These are phyloP conservation scores for Trametes meyenii DNA, from an alignment of 768 basidiomycete genomes.

Conservation along the genomic window DNA sequence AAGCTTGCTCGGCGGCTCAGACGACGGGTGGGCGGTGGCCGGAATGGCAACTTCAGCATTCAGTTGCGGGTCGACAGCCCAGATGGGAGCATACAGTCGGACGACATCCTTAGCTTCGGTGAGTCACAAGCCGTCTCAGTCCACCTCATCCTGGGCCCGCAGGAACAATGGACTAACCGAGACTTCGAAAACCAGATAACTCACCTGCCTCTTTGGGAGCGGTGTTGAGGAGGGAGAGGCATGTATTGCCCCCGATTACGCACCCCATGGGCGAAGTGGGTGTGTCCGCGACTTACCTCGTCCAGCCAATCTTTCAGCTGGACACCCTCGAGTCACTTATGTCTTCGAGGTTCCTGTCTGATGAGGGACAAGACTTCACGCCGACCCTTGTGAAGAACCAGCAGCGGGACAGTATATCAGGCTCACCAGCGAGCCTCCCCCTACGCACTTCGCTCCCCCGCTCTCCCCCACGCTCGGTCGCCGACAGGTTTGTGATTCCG, in stretches of 20 bases:
- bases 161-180: slow-evolving; percentile 11
- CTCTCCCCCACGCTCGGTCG: slow-evolving; percentile 46
- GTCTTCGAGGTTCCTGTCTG: slow-evolving; percentile 71
- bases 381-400: slow-evolving; percentile 72
- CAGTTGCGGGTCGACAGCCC: slow-evolving; percentile 47
- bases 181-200: slow-evolving; percentile 36
- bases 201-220: slow-evolving; percentile 43
- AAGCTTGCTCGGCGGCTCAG: slow-evolving; percentile 66
- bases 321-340: slow-evolving; percentile 79
- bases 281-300: slow-evolving; percentile 66
- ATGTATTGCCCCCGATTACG: slow-evolving; percentile 66
- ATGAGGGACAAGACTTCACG: slow-evolving; percentile 60
- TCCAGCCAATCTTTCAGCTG: slow-evolving; percentile 67
- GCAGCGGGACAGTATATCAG: slow-evolving; percentile 56
- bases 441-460: slow-evolving; percentile 48
- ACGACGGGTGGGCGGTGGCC: slow-evolving; percentile 42
- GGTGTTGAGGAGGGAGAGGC: slow-evolving; percentile 52
- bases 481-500: slow-evolving; percentile 49
- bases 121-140: slow-evolving; percentile 27
- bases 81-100: slow-evolving; percentile 31
- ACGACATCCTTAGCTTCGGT: slow-evolving; percentile 44
- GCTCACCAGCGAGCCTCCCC: slow-evolving; percentile 44
- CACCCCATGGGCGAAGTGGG: slow-evolving; percentile 69
- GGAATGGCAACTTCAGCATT: slow-evolving; percentile 50
- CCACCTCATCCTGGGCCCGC: background rate